phyloP scores from a whole-genome alignment of 2,329 filamentous ascomycete genomes.

The Colletotrichum musae region DNA sequence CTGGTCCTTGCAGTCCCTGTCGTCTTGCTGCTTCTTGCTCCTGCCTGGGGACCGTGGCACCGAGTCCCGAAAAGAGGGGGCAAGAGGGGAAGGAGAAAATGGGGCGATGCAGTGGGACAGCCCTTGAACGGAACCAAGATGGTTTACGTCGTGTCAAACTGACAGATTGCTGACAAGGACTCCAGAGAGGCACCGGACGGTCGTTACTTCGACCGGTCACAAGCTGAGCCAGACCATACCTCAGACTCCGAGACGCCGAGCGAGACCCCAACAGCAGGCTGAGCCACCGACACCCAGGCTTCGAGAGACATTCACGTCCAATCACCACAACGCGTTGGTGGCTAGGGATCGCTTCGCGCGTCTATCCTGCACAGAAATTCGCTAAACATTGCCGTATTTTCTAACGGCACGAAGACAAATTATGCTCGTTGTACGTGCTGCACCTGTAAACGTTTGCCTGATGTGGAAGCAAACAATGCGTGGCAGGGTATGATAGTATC shows the following conservation, averaged over 20 bases:
- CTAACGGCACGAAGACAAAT: not conserved
- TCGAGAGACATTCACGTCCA: no score
- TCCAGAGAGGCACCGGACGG: not conserved
- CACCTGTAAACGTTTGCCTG: not conserved
- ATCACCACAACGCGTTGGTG: no score
- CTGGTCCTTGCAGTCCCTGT: no score
- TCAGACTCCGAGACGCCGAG: no score
- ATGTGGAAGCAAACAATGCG: not conserved
- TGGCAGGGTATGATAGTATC: not conserved
- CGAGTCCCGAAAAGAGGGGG: no score
- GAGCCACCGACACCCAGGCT: no score
- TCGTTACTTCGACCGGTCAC: not conserved
- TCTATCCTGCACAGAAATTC: no score
- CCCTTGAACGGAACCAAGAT: not conserved
- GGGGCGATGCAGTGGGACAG: not conserved
- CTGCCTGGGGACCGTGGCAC: no score
- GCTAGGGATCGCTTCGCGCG: no score
- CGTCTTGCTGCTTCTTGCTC: no score
- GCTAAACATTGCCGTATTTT: no score
- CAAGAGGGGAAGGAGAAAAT: not conserved
- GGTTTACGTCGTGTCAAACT: not conserved
- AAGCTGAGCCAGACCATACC: not conserved
- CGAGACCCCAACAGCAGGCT: no score
- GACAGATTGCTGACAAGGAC: not conserved
- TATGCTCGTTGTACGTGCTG: not conserved